These are phyloP conservation scores for Juglanconis juglandina DNA, from an alignment of 2,329 filamentous ascomycete genomes.

Conservation along the genomic window DNA sequence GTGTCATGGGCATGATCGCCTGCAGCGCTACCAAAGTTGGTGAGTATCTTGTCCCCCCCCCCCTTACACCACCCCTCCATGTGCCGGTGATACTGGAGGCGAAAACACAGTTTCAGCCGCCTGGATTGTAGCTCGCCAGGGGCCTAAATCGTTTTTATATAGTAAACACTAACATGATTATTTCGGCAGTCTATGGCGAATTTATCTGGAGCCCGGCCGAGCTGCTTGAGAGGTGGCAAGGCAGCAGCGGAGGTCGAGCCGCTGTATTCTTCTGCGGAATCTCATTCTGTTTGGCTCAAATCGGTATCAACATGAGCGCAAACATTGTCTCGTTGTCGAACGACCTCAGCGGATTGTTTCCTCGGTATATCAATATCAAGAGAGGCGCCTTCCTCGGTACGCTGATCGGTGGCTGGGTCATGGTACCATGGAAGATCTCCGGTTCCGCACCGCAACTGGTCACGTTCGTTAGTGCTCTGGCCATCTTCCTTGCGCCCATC, in stretches of 20 bases:
- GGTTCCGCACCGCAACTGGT: neutral
- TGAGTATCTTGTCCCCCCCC: neutral
- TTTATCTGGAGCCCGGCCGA: conserved; percentile 28
- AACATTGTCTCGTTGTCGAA: conserved; percentile 52
- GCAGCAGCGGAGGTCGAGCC: conserved; percentile 23
- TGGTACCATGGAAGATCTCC: conserved; percentile 1
- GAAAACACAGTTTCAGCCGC: no score
- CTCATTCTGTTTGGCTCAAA: conserved; percentile 38
- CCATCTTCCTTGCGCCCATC: conserved; percentile 13
- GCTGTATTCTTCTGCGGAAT: conserved; percentile 29
- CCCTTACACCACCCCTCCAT: neutral
- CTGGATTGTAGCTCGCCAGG: no score
- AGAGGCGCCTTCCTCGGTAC: conserved; percentile 40
- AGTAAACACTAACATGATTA: neutral
- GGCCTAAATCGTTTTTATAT: no score
- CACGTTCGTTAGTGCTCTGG: neutral
- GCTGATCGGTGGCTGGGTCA: neutral
- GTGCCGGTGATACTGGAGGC: no score
- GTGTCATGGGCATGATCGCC: conserved; percentile 45
- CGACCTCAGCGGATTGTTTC: conserved; percentile 49
- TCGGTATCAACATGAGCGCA: conserved; percentile 50
- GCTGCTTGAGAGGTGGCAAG: conserved; percentile 25
- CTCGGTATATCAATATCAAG: conserved; percentile 49
- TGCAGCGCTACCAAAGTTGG: conserved; percentile 33
- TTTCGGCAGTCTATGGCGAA: conserved; percentile 21